These are phyloP conservation scores for Jaltomata sinuosa DNA, from an alignment of 257 asterid species.

Conservation along the genomic window DNA sequence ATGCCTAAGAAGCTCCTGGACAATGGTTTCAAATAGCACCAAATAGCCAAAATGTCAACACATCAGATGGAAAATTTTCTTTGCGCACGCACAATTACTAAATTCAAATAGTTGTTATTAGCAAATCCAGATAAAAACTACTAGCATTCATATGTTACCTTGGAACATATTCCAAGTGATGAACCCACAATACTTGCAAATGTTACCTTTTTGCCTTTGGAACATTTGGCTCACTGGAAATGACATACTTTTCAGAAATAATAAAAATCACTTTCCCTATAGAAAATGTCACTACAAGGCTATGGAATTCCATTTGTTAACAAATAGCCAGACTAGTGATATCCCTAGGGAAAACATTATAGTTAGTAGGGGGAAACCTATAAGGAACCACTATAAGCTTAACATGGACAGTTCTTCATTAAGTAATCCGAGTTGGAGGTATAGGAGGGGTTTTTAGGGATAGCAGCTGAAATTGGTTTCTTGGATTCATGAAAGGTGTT, in stretches of 20 bases:
- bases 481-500: background rate
- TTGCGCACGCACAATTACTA: background rate
- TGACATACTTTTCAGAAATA: background rate
- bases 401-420: background rate
- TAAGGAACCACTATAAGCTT: background rate
- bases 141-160: too few species aligned
- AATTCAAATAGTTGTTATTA: background rate
- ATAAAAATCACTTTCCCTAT: background rate
- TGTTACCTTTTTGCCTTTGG: background rate
- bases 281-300: background rate
- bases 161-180: too few species aligned
- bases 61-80: background rate
- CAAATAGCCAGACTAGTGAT: background rate
- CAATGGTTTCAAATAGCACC: background rate
- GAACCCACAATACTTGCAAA: too few species aligned
- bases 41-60: background rate
- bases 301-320: background rate
- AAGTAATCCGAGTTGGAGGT: background rate
- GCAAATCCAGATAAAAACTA: background rate
- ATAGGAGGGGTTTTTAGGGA: background rate
- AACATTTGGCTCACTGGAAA: background rate
- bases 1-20: constrained; percentile 7
- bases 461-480: background rate
- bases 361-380: background rate
- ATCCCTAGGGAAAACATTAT: background rate